Percentiles rank a stretch among this genome's conserved stretches.
Evolutionary conservation across 352 stramenopile genomes (phyloP).

Genomic region (Nothophytophthora sp.): DNA sequence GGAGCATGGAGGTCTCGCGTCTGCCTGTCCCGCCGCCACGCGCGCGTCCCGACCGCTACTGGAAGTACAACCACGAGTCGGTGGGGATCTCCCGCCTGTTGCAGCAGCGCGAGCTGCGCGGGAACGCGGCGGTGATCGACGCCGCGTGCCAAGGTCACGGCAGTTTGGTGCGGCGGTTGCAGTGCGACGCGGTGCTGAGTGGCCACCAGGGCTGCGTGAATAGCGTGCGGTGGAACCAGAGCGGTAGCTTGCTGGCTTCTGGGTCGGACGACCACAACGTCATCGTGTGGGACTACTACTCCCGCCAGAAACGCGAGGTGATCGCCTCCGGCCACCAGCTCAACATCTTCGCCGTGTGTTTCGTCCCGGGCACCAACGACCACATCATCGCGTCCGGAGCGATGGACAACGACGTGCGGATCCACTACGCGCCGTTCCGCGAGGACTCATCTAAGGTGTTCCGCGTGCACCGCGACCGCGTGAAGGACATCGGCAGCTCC

Average conservation of each 20-base stretch:
- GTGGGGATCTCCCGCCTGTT: conserved; percentile 40
- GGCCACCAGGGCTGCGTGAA: conserved; percentile 85
- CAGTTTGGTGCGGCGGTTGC: conserved; percentile 58
- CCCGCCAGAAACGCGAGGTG: conserved; percentile 40
- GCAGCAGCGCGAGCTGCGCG: conserved; percentile 51
- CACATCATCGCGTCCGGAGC: conserved; percentile 77
- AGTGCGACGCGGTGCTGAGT: conserved; percentile 50
- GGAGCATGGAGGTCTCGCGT: conserved; percentile 21
- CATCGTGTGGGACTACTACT: conserved; percentile 80
- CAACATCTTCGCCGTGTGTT: conserved; percentile 90
- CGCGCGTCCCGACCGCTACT: conserved; percentile 17
- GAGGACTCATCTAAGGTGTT: conserved; percentile 64
- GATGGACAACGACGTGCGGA: conserved; percentile 85
- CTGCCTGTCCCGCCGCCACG: neutral
- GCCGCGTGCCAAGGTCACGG: conserved; percentile 54
- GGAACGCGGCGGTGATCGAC: conserved; percentile 48
- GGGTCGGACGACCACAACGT: conserved; percentile 86
- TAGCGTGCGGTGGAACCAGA: conserved; percentile 81
- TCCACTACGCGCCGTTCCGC: conserved; percentile 86
- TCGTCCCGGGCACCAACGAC: conserved; percentile 81
- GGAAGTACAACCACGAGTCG: conserved; percentile 34
- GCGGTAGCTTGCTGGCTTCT: conserved; percentile 63
- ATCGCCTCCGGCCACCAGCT: conserved; percentile 78
- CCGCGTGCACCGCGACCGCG: conserved; percentile 65
- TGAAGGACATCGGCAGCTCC: conserved; percentile 82